Conservation (phyloP, 129 eudicot genomes). For the Saposhnikovia divaricata region DNA sequence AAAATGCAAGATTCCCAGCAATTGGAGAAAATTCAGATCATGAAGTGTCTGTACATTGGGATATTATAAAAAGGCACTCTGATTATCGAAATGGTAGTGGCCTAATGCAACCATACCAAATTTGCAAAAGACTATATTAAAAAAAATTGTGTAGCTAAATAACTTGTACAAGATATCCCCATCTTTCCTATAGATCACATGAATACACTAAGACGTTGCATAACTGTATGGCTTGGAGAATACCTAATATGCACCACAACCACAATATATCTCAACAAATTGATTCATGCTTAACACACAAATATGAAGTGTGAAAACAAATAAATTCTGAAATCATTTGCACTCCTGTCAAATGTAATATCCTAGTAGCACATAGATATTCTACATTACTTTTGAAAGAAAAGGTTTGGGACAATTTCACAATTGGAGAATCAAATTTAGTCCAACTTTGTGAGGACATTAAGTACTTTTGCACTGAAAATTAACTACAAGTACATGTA, state of each 20-base stretch:
- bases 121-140: not conserved
- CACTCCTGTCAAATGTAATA: not conserved
- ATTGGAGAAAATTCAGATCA: not conserved
- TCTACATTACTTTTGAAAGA: not conserved
- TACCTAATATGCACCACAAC: not conserved
- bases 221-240: not conserved
- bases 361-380: too few species aligned
- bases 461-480: too few species aligned
- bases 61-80: not conserved
- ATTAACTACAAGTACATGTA: too few species aligned
- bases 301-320: not conserved
- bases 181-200: too few species aligned
- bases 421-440: too few species aligned
- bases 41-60: not conserved
- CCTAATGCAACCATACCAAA: not conserved
- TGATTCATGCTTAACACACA: not conserved
- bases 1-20: not conserved
- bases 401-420: not conserved
- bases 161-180: not conserved
- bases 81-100: not conserved
- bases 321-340: not conserved
- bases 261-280: not conserved
- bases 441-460: too few species aligned
- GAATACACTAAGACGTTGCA: not conserved
- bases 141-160: not conserved